Conservation (phyloP, 2,329 filamentous ascomycete species). For the Pleurostoma richardsiae region DNA sequence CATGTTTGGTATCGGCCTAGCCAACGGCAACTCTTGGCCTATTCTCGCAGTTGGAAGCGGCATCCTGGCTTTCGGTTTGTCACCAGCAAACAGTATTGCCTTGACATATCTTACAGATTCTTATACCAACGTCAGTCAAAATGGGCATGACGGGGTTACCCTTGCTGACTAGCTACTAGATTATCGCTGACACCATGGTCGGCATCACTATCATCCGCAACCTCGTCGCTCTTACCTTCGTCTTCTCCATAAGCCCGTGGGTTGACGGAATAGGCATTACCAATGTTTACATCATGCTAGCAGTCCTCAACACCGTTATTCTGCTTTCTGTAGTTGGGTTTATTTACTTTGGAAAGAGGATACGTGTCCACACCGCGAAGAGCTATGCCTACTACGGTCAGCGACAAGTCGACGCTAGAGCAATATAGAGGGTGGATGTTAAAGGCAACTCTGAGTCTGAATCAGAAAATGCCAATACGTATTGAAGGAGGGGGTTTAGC, state of each 20-base stretch:
- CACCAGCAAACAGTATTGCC: conserved; percentile 7
- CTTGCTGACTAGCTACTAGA: conserved; percentile 1
- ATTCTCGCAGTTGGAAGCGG: conserved; percentile 6
- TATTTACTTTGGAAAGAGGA: conserved; percentile 8
- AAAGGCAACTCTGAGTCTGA: no score
- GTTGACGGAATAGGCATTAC: conserved; percentile 6
- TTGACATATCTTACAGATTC: conserved; percentile 10
- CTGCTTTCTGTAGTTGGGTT: conserved; percentile 8
- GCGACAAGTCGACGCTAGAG: conserved; percentile 8
- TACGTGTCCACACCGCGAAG: conserved; percentile 3
- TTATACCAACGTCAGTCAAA: conserved; percentile 7
- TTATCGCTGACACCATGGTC: conserved; percentile 9
- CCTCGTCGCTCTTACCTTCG: conserved; percentile 8
- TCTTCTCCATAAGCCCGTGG: conserved; percentile 10
- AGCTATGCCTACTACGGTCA: conserved; percentile 7
- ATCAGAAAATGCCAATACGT: no score
- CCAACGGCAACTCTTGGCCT: conserved; percentile 6
- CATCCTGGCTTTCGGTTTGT: conserved; percentile 5
- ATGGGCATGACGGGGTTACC: background rate
- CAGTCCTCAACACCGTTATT: conserved; percentile 6
- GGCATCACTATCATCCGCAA: conserved; percentile 9
- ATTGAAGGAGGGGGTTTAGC: no score
- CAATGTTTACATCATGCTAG: conserved; percentile 11
- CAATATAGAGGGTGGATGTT: background rate
- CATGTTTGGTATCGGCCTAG: conserved; percentile 9